Base-by-base conservation (phyloP, 2,329 filamentous ascomycete species). In the Capronia coronata region DNA sequence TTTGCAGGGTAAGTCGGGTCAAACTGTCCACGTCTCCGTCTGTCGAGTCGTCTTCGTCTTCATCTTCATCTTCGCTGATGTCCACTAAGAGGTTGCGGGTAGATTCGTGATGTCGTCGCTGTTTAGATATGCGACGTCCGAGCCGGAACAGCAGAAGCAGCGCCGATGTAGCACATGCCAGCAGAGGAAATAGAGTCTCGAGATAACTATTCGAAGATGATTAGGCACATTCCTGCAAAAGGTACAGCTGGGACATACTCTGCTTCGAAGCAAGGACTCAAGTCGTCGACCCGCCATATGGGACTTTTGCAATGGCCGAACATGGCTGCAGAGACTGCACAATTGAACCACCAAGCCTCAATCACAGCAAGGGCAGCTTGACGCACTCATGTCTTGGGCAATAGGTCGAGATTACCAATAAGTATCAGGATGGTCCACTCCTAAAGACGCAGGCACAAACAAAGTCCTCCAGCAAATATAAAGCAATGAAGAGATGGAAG, bases 121-220 rank as follows among this genome's bases (percentile, higher is more conserved):
- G 35, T 27, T 48, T 42, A 11, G 25, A 13, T 25, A 18, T 48
- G 34, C 43, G 42, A 14, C 39, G 45, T 21, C 45, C 32, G 13
- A 32, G 16, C 42, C 48, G 47, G 41, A 40, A 13, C 11, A 51
- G 16, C n/a, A 56, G 40, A 32, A 51, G 22, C 45, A 86, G 65
- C 58, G 90, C 66, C 5, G 93, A 97, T 21, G 85, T 60, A 55
- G 70, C 76, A 67, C 89, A 79, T 50, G 84, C 75, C 54, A 83
- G 70, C 53, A 93, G 72, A 47, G 93, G 93, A 47, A 97, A 75
- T 40, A 94, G 73, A 53, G 87, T 80, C 68, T 87, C 83, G 46
- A 94, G 78, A 67, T 86, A 90, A 67, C 87, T 91, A 65, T 52
- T 47, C 40, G 29, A 16, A 25, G 23, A 22, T 25, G 14, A 32